Base-by-base conservation (phyloP, 306 rosid species). In the Cajanus cajan region DNA sequence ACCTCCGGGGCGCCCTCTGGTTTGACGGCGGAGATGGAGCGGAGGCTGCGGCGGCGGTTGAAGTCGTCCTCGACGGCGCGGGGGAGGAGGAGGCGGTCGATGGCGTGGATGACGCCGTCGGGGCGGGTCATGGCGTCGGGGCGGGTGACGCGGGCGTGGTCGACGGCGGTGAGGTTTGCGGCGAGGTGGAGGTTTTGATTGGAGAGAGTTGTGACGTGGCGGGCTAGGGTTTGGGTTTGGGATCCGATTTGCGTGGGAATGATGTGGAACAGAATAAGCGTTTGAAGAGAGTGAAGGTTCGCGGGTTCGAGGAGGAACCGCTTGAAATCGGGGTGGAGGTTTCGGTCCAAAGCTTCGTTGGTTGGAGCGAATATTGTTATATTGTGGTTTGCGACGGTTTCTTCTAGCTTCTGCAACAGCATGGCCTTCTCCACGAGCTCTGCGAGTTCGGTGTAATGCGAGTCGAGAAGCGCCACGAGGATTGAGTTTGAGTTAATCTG, bases 311-410 rank as follows among this genome's bases (percentile, higher is more conserved):
- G 97, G 16, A 92, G 85, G 73, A 90, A 92, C 10, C 81, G 93
- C 51, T 88, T 90, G 93, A 92, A 92, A 80, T 85, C 86, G 0
- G 94, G 82, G 82, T 90, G 90, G 19, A 90, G 90, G 70, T 83
- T 85, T 12, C 85, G 89, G 73, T 89, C 90, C 2, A 91, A 61
- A 4, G 97, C 97, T 71, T 90, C 83, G 33, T 92, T 92, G 0
- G 36, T 81, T 2, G 97, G 97, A 0, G 97, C 97, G 73, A 90
- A 92, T n/a, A 92, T 90, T n/a, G 97, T 92, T 74, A 92, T 82
- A 68, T 92, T 92, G 80, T 87, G 88, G 9, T 28, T 64, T 0
- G 90, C 86, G 37, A 92, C 97, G 12, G 89, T 79, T 1, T 87
- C 78, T 61, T 92, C 97, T 0, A 92, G 87, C 3, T 82, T 87